Conservation (phyloP, 176 grass and related monocot genomes). For the Cymbopogon citratus region DNA sequence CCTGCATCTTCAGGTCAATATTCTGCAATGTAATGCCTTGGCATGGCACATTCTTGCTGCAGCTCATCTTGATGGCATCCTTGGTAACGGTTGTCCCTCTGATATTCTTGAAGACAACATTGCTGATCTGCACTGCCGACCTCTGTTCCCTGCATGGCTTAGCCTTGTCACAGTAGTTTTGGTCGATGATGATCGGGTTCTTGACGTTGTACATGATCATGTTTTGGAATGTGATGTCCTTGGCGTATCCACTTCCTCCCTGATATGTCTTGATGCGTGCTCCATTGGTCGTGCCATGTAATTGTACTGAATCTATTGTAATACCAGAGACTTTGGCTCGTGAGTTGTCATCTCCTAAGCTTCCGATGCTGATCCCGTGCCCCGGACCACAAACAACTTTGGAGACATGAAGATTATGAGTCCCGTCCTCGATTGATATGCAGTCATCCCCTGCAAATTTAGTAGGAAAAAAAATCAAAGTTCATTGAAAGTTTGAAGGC, state of each 20-base stretch:
- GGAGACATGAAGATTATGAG: conserved; percentile 3
- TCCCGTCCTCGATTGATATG: conserved; percentile 30
- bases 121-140: conserved; percentile 48
- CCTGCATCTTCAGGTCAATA: conserved; percentile 31
- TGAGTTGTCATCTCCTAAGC: conserved; percentile 27
- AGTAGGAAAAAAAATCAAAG: not conserved
- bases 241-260: conserved; percentile 43
- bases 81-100: conserved; percentile 45
- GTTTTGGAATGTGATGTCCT: conserved; percentile 39
- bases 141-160: conserved; percentile 11
- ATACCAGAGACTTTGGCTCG: conserved; percentile 34
- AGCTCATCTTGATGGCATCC: conserved; percentile 47
- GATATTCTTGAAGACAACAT: conserved; percentile 54
- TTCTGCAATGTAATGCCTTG: conserved; percentile 31
- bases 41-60: conserved; percentile 37
- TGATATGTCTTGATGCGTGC: conserved; percentile 61
- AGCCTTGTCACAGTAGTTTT: conserved; percentile 39
- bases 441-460: conserved; percentile 19
- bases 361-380: conserved; percentile 51
- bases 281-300: conserved; percentile 47
- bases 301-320: conserved; percentile 21
- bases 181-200: conserved; percentile 52
- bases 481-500: not conserved
- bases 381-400: conserved; percentile 26
- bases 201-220: conserved; percentile 38